These are phyloP conservation scores for Hippophae tibetana DNA, from an alignment of 306 rosid genomes.

Conservation along the genomic window DNA sequence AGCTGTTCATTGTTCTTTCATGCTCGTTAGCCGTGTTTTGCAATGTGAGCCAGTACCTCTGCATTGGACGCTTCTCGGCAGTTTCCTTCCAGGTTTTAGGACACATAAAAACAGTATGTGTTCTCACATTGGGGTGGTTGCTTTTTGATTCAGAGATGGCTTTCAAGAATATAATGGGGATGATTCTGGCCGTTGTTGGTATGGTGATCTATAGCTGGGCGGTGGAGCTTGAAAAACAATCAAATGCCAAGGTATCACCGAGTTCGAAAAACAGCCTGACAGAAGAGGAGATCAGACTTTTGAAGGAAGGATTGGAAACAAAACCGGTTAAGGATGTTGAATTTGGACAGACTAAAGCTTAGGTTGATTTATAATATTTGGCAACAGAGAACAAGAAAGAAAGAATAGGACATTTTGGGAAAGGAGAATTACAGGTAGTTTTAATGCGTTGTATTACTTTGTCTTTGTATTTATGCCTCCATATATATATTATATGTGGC, in stretches of 20 bases:
- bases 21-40: conserved; percentile 77
- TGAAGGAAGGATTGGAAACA: conserved; percentile 48
- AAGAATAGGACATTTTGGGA: conserved; percentile 9
- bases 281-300: conserved; percentile 70
- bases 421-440: conserved; percentile 13
- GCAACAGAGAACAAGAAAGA: neutral
- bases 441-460: conserved; percentile 1
- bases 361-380: conserved; percentile 14
- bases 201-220: conserved; percentile 96
- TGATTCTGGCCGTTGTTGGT: conserved; percentile 63
- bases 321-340: conserved; percentile 48
- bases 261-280: conserved; percentile 60
- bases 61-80: conserved; percentile 91
- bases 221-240: conserved; percentile 55
- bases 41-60: conserved; percentile 85
- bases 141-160: conserved; percentile 78
- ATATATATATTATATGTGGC: conserved; percentile 2
- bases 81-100: conserved; percentile 91
- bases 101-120: conserved; percentile 91
- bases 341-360: conserved; percentile 47
- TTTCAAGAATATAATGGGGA: conserved; percentile 75
- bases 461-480: conserved; percentile 13
- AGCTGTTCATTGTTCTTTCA: conserved; percentile 70
- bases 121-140: conserved; percentile 83
- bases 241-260: conserved; percentile 32